Base-by-base conservation (phyloP, 768 basidiomycete species). In the Amanita rubescens region DNA sequence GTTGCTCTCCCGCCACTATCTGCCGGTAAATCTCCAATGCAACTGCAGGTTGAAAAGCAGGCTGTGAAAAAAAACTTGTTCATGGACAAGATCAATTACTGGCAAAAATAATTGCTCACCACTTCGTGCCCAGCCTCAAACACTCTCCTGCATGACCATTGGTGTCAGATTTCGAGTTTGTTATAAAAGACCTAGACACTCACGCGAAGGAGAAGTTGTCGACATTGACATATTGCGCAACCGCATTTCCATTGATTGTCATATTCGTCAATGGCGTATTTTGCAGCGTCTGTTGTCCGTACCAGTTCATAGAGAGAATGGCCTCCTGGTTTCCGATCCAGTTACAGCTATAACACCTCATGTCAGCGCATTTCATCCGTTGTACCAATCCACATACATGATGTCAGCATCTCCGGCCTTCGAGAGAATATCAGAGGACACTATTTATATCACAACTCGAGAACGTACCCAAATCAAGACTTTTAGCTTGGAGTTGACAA, bases 141-240 rank as follows among this genome's bases (percentile, higher is more conserved):
- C 0, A 86, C 75, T 11, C 81, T 71, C 57, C 82, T 82, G 32
- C 24, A 44, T 14, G 12, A 52, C 24, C 25, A 50, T 25, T 19
- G 37, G 27, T 10, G 37, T 30, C 27, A 41, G 30, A 1, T 22
- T 11, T 48, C 20, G 37, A 20, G 38, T 17, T 24, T 15, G 3
- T 30, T 17, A 8, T 6, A 5, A 45, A 24, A 14, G 1, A 17
- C 25, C 49, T 33, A 50, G 22, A 27, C 50, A 75, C 82, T 60
- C 55, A 84, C 81, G 81, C 84, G 63, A 85, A 86, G 0, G 78
- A 71, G 60, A 85, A 84, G 55, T 82, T 81, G 57, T 80, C 80
- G 30, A 85, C 78, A 46, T 84, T 84, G 61, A 81, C 76, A n/a
- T 84, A 72, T 0, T 81, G 77, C 0, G 80, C 84, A 4, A 85